Evolutionary conservation across 257 asterid species (phyloP), one percentile per base, ranked within the genome.

Genomic region (Solanum commersonii): DNA sequence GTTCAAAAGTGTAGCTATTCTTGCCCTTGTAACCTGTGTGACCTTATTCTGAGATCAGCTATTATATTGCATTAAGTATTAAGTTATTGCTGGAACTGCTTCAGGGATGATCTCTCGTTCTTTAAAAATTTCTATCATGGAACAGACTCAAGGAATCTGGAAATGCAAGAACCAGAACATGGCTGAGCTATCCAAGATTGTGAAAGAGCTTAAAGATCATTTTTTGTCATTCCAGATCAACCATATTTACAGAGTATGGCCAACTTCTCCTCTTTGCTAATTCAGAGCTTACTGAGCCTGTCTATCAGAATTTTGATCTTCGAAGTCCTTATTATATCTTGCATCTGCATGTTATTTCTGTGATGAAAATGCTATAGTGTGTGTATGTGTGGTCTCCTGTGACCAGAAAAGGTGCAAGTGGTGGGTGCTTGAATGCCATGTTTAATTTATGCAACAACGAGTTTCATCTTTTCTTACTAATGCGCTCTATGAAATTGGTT

Each of bases 81-180:
- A 29, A 15, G n/a, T 20, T 81, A 25, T 46, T 16, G 29, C 68
- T 81, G 85, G 85, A 46, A 29, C 85, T 81, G 65, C 68, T 46
- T 81, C 65, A 1, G 85, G 85, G 29, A 8, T 7, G n/a, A 29
- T 81, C 67, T 29, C 70, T 9, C 38, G 7, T 27, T 82, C 70
- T 82, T 82, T 82, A 82, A 38, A 18, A 81, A 46, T 46, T 81
- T 81, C 20, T 81, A 20, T 82, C 70, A 46, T 82, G 85, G 56
- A 68, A 87, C 93, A 97, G 99, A 95, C 95, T 92, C 98, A 97
- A 90, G 99, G 99, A 74, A 89, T 90, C 49, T 96, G 99, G 99
- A 97, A 92, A 92, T 94, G 97, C 71, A 96, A 96, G 93, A 94
- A 94, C 76, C 97, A 89, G 90, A 96, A 96, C 90, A 97, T 96